phyloP scores from a whole-genome alignment of 768 basidiomycete species.

The Termitomyces sp. region DNA sequence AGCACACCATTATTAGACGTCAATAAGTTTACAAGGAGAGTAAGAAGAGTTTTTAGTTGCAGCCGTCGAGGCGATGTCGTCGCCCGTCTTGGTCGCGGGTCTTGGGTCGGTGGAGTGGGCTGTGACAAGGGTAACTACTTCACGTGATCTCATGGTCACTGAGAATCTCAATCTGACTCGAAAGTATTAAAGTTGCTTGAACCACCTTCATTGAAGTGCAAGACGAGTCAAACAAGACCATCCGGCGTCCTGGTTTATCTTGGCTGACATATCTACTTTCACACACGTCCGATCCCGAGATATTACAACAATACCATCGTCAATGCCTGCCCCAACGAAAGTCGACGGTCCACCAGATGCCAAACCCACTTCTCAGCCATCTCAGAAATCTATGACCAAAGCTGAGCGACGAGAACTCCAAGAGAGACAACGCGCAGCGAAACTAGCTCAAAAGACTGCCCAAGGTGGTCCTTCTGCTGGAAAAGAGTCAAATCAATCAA shows the following conservation, averaged over 20 bases:
- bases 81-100: constrained; percentile 3
- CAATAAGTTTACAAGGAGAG: constrained; percentile 2
- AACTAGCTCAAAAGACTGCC: constrained; percentile 40
- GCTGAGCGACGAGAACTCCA: constrained; percentile 77
- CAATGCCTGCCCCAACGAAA: constrained; percentile 30
- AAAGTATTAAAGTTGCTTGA: neutral
- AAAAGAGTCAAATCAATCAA: constrained; percentile 15
- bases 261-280: neutral
- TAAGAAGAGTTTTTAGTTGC: neutral
- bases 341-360: constrained; percentile 9
- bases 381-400: constrained; percentile 75
- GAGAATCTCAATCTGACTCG: constrained; percentile 13
- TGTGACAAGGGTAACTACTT: constrained; percentile 1
- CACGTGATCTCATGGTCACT: constrained; percentile 15
- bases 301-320: neutral
- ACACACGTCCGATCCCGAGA: neutral
- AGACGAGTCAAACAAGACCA: neutral
- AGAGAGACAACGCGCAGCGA: constrained; percentile 78
- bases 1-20: constrained; percentile 1
- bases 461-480: constrained; percentile 16
- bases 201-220: neutral
- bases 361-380: constrained; percentile 21
- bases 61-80: neutral
- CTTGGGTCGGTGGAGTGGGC: neutral
- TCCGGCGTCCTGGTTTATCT: neutral